Evolutionary conservation across 495 filamentous ascomycete genomes (phyloP), one percentile per base, ranked within the genome.

Genomic region (Neurospora sp.): DNA sequence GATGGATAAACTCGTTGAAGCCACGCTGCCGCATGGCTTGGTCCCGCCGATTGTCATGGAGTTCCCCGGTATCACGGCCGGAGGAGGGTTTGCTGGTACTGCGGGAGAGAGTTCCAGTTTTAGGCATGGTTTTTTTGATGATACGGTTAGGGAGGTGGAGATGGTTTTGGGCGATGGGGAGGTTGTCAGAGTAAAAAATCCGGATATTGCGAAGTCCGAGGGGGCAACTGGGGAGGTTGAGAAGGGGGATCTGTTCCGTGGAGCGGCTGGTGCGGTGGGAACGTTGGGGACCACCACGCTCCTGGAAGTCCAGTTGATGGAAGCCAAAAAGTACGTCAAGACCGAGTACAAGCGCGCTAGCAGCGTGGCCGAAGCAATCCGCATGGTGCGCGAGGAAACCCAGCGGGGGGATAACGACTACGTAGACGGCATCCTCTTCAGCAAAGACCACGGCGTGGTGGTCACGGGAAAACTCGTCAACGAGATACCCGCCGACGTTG

Each of bases 11-110:
- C 80, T 91, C 7, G 87, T 90, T 11, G 83, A 86, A 39, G 78
- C 78, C 23, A 89, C 88, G 7, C 73, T 90, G 37, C 73, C 78
- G 35, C 79, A 88, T 75, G 85, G 85, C 81, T 91, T 0, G 79
- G 79, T 90, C 3, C 89, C 88, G 0, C 86, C 84, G 2, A 83
- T 89, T 1, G 86, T 89, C 7, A 88, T 88, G 87, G 87, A 88
- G 74, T 89, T 91, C 75, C 89, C 89, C 0, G 89, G 88, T 10
- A 91, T 91, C 78, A 91, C 89, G 2, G 87, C 86, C 1, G 89
- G 89, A 5, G 89, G 89, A 4, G 89, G 89, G 0, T 91, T 84
- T 80, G 84, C 88, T 7, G 89, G 89, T 9, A 89, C 89, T 0
- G 85, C 86, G 18, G 89, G 89, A 4, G 89, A 91, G 81, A 85